Evolutionary conservation across 495 filamentous ascomycete genomes (phyloP), one percentile per base, ranked within the genome.

Genomic region (Lichenothelia convexa): DNA sequence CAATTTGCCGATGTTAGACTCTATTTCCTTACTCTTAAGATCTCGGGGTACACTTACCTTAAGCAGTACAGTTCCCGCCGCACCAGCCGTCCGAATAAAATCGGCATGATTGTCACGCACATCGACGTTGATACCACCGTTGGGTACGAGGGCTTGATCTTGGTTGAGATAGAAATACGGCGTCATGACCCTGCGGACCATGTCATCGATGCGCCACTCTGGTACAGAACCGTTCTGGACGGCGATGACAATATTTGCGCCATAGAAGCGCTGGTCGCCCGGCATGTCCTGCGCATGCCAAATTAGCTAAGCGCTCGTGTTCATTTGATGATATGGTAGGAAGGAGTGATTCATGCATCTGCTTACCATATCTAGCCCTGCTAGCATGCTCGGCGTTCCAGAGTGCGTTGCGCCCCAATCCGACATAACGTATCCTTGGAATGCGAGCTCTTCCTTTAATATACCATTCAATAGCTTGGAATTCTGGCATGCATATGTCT

Each of bases 21-120:
- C n/a, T n/a, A n/a, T n/a, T n/a, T n/a, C n/a, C n/a, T n/a, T n/a
- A n/a, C n/a, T n/a, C n/a, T n/a, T n/a, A n/a, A n/a, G n/a, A n/a
- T n/a, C n/a, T n/a, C n/a, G n/a, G n/a, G n/a, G n/a, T n/a, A n/a
- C n/a, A n/a, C n/a, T n/a, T n/a, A n/a, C n/a, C n/a, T 81, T 79
- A 0, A 81, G 54, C 21, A 80, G 43, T 1, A 78, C 73, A 4
- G 59, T 66, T 7, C 65, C 66, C 21, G 65, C 70, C 6, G 68
- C 65, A 7, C 62, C 69, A n/a, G 71, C 64, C 44, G 66, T 50
- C 4, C 71, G 60, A 39, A 76, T 74, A 21, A 68, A 41, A 1
- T 47, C 44, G 1, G 52, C 48, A 53, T 70, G 57, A 34, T 62
- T 50, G 11, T 49, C 61, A 13, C 70, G 67, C 3, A 71, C 71